Evolutionary conservation across 805 yeast genomes (phyloP), one percentile per base, ranked within the genome.

Genomic region (Candida arabinofermentans): DNA sequence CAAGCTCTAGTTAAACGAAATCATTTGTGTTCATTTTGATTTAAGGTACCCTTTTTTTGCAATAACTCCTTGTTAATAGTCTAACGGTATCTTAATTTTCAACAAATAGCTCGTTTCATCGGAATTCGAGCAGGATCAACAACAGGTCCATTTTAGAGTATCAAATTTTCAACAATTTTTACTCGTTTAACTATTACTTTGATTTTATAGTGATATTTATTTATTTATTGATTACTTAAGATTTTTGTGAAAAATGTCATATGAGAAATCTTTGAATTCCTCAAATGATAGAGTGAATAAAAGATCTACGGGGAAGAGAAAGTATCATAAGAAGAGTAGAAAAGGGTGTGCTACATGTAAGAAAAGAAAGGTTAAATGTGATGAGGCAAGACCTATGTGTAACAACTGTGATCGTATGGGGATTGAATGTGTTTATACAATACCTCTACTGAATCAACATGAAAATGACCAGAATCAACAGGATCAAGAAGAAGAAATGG

Each of bases 261-360:
- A 13, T n/a, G 33, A 36, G 13, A 19, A 27, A n/a, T 8, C 8
- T 10, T 12, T 35, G 23, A 35, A 18, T 19, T 35, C 31, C 5
- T 26, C 27, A 8, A 18, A 27, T n/a, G 12, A 19, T 36, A 64
- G 55, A 43, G 62, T 67, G 1, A 53, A 40, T 26, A 62, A 60
- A 43, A 57, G 57, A 24, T 66, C 84, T 0, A 76, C 81, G 0
- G 87, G 85, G 5, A 90, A 88, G 64, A 73, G 97, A 34, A 84
- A 86, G 55, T 91, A 83, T 55, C 98, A 91, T 59, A 85, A 81
- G 45, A 91, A 91, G 63, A 85, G 95, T 27, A 76, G 95, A 43
- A 77, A 79, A 42, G 98, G 98, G 0, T 90, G 98, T 65, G 75
- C 81, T 30, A 86, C 95, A 2, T 90, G 98, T 65, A 90, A 90